phyloP scores from a whole-genome alignment of 768 basidiomycete species.

The Kwoniella bestiolae region DNA sequence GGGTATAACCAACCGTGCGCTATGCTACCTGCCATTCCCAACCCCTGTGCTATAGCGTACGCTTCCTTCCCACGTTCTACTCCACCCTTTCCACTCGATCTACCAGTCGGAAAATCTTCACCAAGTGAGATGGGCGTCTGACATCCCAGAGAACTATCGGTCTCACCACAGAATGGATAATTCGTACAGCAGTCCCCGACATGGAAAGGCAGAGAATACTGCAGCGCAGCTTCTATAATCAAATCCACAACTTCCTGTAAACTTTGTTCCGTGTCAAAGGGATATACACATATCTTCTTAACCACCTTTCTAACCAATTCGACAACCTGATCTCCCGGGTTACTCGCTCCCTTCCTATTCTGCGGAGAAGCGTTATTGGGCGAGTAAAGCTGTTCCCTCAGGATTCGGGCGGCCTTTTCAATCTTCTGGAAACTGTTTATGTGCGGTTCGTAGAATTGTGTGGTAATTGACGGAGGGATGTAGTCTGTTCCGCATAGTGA shows the following conservation, averaged over 20 bases:
- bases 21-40: slow-evolving; percentile 31
- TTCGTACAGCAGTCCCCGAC: slow-evolving; percentile 34
- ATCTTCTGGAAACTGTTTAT: slow-evolving; percentile 32
- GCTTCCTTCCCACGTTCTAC: slow-evolving; percentile 14
- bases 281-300: slow-evolving; percentile 37
- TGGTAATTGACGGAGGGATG: slow-evolving; percentile 34
- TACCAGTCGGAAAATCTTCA: not conserved
- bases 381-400: slow-evolving; percentile 46
- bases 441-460: slow-evolving; percentile 43
- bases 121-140: slow-evolving; percentile 17
- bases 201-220: slow-evolving; percentile 46
- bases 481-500: slow-evolving; percentile 54
- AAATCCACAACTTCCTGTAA: slow-evolving; percentile 42
- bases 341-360: slow-evolving; percentile 4
- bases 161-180: slow-evolving; percentile 46
- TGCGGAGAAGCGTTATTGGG: slow-evolving; percentile 10
- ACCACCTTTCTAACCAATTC: slow-evolving; percentile 46
- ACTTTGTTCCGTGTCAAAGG: slow-evolving; percentile 37
- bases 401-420: slow-evolving; percentile 50
- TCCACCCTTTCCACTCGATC: slow-evolving; percentile 3
- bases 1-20: slow-evolving; percentile 45
- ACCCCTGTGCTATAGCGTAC: slow-evolving; percentile 34
- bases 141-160: slow-evolving; percentile 22
- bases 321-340: slow-evolving; percentile 51
- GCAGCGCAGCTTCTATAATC: slow-evolving; percentile 53